These are phyloP conservation scores for Caloboletus inedulis DNA, from an alignment of 1,284 basidiomycete species.

Conservation along the genomic window DNA sequence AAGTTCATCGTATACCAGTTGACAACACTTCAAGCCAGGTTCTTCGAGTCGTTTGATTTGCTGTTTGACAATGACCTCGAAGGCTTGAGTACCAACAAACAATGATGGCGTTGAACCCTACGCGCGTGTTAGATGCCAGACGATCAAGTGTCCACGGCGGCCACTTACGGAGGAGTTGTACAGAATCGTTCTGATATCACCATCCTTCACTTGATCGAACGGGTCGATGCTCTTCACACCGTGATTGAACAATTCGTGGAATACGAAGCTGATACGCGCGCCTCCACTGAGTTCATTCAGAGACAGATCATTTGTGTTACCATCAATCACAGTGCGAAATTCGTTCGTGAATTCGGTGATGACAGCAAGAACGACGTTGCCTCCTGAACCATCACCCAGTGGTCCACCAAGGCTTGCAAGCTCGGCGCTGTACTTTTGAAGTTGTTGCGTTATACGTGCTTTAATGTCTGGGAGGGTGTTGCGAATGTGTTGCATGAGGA, in stretches of 20 bases:
- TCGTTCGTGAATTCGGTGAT: conserved; percentile 98
- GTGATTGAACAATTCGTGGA: conserved; percentile 97
- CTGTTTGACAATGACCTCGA: conserved; percentile 98
- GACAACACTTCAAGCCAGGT: conserved; percentile 88
- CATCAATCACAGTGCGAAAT: conserved; percentile 95
- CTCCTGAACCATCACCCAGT: conserved; percentile 81
- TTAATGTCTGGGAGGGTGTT: conserved; percentile 97
- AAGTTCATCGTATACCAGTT: conserved; percentile 94
- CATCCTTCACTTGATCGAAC: conserved; percentile 97
- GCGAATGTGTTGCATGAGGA: conserved; percentile 98
- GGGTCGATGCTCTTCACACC: conserved; percentile 96
- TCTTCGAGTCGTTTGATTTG: conserved; percentile 97
- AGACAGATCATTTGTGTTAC: conserved; percentile 92
- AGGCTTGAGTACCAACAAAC: conserved; percentile 95
- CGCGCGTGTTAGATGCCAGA: background rate
- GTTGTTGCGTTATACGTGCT: conserved; percentile 82
- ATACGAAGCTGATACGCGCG: conserved; percentile 97
- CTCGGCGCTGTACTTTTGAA: conserved; percentile 85
- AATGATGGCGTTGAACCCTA: conserved; percentile 94
- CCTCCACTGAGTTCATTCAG: conserved; percentile 96
- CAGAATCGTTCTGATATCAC: conserved; percentile 91
- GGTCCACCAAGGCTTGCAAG: conserved; percentile 84
- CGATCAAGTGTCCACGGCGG: background rate
- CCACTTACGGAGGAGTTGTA: conserved; percentile 91
- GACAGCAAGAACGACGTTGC: conserved; percentile 87